Conservation (phyloP, 1,284 basidiomycete species). For the Papiliotrema fonsecae region DNA sequence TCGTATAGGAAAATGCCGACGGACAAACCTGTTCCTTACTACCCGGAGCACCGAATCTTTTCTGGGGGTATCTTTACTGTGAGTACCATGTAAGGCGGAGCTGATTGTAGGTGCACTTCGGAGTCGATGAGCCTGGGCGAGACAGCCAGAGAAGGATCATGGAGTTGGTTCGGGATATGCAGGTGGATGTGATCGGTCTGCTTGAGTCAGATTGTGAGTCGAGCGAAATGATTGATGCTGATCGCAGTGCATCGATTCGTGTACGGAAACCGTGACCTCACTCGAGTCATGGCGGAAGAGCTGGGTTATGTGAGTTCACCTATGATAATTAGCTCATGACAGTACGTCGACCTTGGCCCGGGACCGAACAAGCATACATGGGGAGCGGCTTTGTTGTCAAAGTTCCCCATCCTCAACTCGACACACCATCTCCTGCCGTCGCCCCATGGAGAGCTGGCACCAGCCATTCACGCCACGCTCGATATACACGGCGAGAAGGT, state of each 20-base stretch:
- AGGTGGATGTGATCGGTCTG: constrained; percentile 71
- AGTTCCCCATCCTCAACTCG: constrained; percentile 88
- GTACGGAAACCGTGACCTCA: constrained; percentile 86
- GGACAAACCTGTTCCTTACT: constrained; percentile 54
- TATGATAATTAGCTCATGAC: not conserved
- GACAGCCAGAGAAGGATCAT: constrained; percentile 77
- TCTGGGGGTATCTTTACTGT: constrained; percentile 88
- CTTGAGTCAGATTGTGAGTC: constrained; percentile 77
- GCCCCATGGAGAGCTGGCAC: constrained; percentile 78
- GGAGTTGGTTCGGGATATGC: constrained; percentile 70
- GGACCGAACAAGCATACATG: constrained; percentile 87
- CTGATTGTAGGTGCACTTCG: constrained; percentile 64
- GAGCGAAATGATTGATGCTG: not conserved
- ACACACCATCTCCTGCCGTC: constrained; percentile 87
- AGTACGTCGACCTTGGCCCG: constrained; percentile 63
- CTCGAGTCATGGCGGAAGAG: constrained; percentile 69
- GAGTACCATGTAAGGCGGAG: constrained; percentile 1
- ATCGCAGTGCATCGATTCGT: constrained; percentile 63
- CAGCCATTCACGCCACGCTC: constrained; percentile 82
- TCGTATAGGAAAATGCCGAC: constrained; percentile 20
- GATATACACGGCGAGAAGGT: constrained; percentile 77
- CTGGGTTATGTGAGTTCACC: constrained; percentile 65
- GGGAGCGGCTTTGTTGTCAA: constrained; percentile 78
- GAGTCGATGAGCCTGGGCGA: constrained; percentile 72
- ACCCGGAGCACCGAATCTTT: constrained; percentile 61